Conservation (phyloP, 2,329 filamentous ascomycete species). For the Rasamsonia emersonii region DNA sequence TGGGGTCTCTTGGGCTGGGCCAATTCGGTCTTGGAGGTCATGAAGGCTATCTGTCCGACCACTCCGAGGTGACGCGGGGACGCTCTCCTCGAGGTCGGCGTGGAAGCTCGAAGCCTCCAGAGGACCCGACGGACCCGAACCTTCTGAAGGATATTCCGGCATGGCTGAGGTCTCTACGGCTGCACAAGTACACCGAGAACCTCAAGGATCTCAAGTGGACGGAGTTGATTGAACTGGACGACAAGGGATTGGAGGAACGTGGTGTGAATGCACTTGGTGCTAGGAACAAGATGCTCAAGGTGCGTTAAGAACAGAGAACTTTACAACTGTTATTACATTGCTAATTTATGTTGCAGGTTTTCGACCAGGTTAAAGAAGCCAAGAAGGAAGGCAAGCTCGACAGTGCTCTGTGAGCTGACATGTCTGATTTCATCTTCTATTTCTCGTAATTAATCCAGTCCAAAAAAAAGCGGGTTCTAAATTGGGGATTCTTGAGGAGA, state of each 20-base stretch:
- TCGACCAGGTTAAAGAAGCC: slow-evolving; percentile 87
- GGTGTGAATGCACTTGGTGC: slow-evolving; percentile 94
- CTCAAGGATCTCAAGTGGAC: slow-evolving; percentile 96
- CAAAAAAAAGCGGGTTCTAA: not conserved
- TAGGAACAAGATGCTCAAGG: slow-evolving; percentile 96
- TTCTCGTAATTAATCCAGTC: slow-evolving; percentile 8
- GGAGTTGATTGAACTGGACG: slow-evolving; percentile 82
- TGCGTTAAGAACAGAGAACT: slow-evolving; percentile 32
- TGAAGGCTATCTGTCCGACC: slow-evolving; percentile 87
- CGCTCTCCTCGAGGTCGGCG: slow-evolving; percentile 85
- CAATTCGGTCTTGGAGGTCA: slow-evolving; percentile 62
- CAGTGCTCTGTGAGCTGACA: slow-evolving; percentile 18
- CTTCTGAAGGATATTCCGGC: slow-evolving; percentile 90
- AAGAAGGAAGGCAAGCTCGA: slow-evolving; percentile 63
- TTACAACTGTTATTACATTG: slow-evolving; percentile 12
- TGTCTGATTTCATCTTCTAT: slow-evolving; percentile 9
- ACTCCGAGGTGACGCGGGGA: slow-evolving; percentile 82
- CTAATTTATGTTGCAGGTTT: slow-evolving; percentile 50
- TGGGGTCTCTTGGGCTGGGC: slow-evolving; percentile 62
- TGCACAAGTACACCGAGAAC: slow-evolving; percentile 99
- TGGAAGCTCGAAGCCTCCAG: slow-evolving; percentile 92
- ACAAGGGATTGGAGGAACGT: slow-evolving; percentile 82
- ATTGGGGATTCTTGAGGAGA: not conserved
- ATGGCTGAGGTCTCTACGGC: slow-evolving; percentile 86
- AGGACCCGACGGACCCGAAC: slow-evolving; percentile 87